Percentiles rank a stretch among this genome's conserved stretches.
phyloP scores from a whole-genome alignment of 805 yeast species.

The Metschnikowia cubensis region DNA sequence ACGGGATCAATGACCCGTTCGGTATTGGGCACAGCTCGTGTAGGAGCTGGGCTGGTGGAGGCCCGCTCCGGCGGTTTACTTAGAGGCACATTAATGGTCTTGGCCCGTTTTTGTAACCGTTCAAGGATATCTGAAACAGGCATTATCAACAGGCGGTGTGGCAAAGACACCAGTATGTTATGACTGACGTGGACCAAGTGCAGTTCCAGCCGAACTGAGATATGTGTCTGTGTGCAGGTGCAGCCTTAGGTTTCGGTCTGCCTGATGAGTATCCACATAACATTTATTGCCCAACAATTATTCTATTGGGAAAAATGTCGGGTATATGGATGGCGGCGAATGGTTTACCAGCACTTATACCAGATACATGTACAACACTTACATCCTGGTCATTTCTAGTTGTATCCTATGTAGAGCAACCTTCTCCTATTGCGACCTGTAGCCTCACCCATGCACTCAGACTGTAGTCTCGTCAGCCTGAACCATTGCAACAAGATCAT shows the following conservation, averaged over 20 bases:
- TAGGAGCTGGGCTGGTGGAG: background rate
- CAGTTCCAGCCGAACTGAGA: background rate
- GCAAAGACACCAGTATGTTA: background rate
- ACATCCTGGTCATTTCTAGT: no score
- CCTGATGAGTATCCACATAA: no score
- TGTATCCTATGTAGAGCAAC: background rate
- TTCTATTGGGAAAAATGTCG: no score
- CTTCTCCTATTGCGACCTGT: background rate
- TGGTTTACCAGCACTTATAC: no score
- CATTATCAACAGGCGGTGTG: slow-evolving; percentile 14
- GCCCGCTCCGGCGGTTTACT: background rate
- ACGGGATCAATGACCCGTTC: slow-evolving; percentile 57
- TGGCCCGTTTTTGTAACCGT: slow-evolving; percentile 22
- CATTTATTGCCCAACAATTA: no score
- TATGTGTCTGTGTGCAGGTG: slow-evolving; percentile 1
- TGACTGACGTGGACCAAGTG: background rate
- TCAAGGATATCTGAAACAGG: slow-evolving; percentile 30
- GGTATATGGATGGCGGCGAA: no score
- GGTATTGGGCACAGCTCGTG: background rate
- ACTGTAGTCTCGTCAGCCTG: slow-evolving; percentile 5
- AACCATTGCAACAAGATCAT: slow-evolving; percentile 14
- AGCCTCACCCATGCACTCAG: background rate
- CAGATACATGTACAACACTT: no score
- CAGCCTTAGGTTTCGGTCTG: background rate
- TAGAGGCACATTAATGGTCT: background rate